These are phyloP conservation scores for Ceratorhiza oryzae-sativae DNA, from an alignment of 1,284 basidiomycete genomes.

Conservation along the genomic window DNA sequence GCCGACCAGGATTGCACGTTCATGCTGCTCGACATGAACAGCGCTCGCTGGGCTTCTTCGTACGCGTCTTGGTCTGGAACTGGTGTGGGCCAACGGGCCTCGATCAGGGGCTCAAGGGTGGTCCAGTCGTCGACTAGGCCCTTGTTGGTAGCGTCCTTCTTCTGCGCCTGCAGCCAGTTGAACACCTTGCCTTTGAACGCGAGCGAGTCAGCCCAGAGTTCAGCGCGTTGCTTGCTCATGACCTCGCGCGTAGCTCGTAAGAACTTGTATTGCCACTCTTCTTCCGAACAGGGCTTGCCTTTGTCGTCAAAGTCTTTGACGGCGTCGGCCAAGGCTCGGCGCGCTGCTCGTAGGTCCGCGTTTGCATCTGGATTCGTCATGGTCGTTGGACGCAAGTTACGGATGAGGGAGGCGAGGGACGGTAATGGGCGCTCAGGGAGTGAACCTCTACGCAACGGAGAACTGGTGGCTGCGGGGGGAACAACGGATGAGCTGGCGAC, in stretches of 20 bases:
- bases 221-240: background rate
- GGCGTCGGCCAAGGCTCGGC: background rate
- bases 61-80: too few species aligned
- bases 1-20: too few species aligned
- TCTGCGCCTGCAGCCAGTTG: background rate
- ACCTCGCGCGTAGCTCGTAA: background rate
- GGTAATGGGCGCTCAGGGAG: background rate
- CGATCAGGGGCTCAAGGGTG: slow-evolving; percentile 6
- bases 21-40: too few species aligned
- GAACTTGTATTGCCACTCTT: slow-evolving; percentile 1
- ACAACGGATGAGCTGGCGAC: background rate
- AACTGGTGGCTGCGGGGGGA: background rate
- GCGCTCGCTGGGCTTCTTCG: too few species aligned
- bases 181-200: slow-evolving; percentile 6
- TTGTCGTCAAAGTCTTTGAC: slow-evolving; percentile 8
- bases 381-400: background rate
- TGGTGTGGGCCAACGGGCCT: slow-evolving; percentile 5
- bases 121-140: background rate
- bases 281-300: background rate
- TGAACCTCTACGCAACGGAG: background rate
- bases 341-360: slow-evolving; percentile 11
- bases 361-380: background rate
- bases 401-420: background rate
- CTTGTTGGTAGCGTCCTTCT: background rate
- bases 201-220: slow-evolving; percentile 5